Evolutionary conservation across 352 stramenopile genomes (phyloP), one percentile per base, ranked within the genome.

Genomic region (Achlya hypogyna): DNA sequence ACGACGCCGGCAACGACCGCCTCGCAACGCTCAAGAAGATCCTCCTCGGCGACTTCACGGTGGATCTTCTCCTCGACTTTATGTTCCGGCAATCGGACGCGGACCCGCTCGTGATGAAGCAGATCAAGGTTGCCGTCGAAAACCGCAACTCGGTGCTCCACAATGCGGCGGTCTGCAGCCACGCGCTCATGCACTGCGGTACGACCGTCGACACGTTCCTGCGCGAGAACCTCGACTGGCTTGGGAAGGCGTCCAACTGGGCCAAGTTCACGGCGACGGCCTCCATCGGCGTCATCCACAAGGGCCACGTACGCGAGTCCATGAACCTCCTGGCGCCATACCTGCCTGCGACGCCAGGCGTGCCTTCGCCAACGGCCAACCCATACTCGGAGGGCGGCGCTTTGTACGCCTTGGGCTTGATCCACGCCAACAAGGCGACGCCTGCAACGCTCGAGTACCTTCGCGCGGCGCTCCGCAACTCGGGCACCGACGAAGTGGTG

Each of bases 171-270:
- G 92, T 99, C n/a, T 86, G 98, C 54, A 86, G 95, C 40, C 94
- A 99, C 81, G 89, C 84, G 14, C 98, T 98, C 76, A 92, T 99
- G 82, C 96, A 99, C 77, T 87, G 88, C 31, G 97, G 97, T n/a
- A 99, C 97, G 28, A 99, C 96, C 14, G 95, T 95, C 64, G 97
- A 99, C 78, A 78, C 81, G 12, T 99, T 99, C 73, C 75, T 99
- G 69, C 89, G 97, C 35, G 93, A 99, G 69, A 98, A 99, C 82
- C 84, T 99, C 16, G 96, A 99, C 66, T 99, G 97, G 96, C 92
- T 99, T 67, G 97, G 95, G 27, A 98, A 98, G 72, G 96, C 97
- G 9, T 97, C 87, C 58, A 99, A 99, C 82, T 99, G 97, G 97
- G 96, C 96, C 56, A 99, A 99, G 79, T 99, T 99, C 71, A 98